Evolutionary conservation across 1,139 yeast species (phyloP), one percentile per base, ranked within the genome.

Genomic region (Hemisphaericaspora xylofermentans): DNA sequence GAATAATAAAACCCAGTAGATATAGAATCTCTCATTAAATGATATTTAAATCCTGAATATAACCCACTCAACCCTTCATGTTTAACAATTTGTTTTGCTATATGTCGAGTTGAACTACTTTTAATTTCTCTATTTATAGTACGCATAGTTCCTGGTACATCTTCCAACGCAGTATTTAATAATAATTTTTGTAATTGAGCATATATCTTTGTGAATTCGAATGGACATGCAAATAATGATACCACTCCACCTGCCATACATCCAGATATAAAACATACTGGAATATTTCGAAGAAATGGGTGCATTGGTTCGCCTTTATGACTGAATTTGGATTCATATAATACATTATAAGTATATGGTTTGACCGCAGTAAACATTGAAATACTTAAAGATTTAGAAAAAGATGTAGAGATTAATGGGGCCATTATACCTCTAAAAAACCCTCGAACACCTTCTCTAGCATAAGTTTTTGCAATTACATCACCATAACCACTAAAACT

Each of bases 151-250:
- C 48, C 46, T 6, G 59, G 54, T 16, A 48, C 27, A 18, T 51
- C 54, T 27, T 39, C 42, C 33, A 42, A 35, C 33, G 54, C 57
- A 39, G 47, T 60, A 41, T 40, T 47, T 47, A 71, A 70, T 35
- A 76, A 73, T 53, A 80, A 57, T 45, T 75, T 56, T 51, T 80
- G 69, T 52, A 88, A 76, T 58, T 88, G 96, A 32, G 93, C 84
- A 46, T 84, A 87, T 6, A 88, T 72, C 57, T 88, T 88, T 38
- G 93, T 82, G 59, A 86, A 80, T 58, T 88, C 96, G 58, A 88
- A 88, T 0, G 96, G 96, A 52, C 93, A 84, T 2, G 94, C 87
- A 57, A 85, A 77, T 4, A 78, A 39, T 2, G 89, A 75, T 12
- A 84, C 82, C 1, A 74, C 67, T 2, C 78, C 77, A 2, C 95